Percentiles rank a stretch among this genome's conserved stretches.
Evolutionary conservation across 768 basidiomycete genomes (phyloP).

Genomic region (Psilocybe tampanensis): DNA sequence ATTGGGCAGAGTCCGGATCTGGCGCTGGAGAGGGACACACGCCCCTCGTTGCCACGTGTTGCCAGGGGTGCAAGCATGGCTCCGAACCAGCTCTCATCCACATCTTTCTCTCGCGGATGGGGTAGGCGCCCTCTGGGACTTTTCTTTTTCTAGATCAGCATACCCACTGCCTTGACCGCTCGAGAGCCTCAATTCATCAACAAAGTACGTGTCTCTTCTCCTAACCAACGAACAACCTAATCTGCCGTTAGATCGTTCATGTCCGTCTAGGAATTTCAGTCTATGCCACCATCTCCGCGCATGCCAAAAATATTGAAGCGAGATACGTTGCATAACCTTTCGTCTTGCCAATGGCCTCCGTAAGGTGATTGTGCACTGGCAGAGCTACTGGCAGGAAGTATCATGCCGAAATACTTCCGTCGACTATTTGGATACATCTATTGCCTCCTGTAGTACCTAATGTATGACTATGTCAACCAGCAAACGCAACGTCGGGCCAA

Average conservation of each 20-base stretch:
- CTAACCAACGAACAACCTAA: too few species aligned
- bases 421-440: not conserved
- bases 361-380: not conserved
- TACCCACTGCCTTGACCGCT: not conserved
- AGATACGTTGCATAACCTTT: not conserved
- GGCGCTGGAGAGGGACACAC: conserved; percentile 5
- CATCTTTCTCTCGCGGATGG: not conserved
- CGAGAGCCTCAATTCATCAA: not conserved
- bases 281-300: too few species aligned
- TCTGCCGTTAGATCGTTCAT: not conserved
- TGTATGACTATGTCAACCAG: too few species aligned
- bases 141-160: not conserved
- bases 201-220: too few species aligned
- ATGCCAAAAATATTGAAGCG: not conserved
- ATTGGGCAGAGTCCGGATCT: not conserved
- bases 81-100: conserved; percentile 1
- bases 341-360: not conserved
- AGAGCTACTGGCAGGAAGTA: not conserved
- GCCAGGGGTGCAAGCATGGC: conserved; percentile 21
- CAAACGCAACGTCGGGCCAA: too few species aligned
- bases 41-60: conserved; percentile 25
- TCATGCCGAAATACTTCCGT: conserved; percentile 1
- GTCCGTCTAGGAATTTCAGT: not conserved
- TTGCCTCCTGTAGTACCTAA: not conserved
- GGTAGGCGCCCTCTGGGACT: not conserved